A percentile compares a stretch with the other conserved stretches of the same genome.
Evolutionary conservation across 2,329 filamentous ascomycete species (phyloP).

Genomic region (Knoxdaviesia capensis): DNA sequence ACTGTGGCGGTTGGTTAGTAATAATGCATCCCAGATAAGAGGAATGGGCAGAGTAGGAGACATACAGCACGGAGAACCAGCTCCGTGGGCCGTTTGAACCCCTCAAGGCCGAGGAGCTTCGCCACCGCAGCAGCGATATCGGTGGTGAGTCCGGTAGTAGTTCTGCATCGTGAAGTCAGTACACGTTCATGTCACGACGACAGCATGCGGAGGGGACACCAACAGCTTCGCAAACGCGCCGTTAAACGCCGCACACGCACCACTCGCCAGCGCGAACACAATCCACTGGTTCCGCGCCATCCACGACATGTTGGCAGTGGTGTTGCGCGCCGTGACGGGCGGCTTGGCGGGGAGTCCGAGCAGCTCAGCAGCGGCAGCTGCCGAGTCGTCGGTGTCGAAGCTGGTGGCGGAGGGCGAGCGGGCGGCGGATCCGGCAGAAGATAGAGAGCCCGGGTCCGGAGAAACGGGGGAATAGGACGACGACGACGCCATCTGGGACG

Average conservation of each 20-base stretch:
- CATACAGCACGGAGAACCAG: slow-evolving; percentile 27
- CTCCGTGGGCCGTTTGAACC: slow-evolving; percentile 23
- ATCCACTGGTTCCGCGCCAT: slow-evolving; percentile 26
- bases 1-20: slow-evolving; percentile 17
- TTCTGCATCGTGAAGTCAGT: slow-evolving; percentile 14
- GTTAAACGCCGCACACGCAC: slow-evolving; percentile 62
- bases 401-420: too few relatives aligned
- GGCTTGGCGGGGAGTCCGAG: too few relatives aligned
- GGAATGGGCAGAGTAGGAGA: slow-evolving; percentile 1
- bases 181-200: neutral
- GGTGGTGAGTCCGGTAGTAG: slow-evolving; percentile 33
- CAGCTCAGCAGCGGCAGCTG: too few relatives aligned
- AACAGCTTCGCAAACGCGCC: slow-evolving; percentile 71
- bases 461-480: too few relatives aligned
- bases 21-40: neutral
- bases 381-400: too few relatives aligned
- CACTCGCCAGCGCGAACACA: slow-evolving; percentile 50
- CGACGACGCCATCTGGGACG: too few relatives aligned
- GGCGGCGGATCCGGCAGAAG: too few relatives aligned
- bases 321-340: too few relatives aligned
- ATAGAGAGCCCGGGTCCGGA: too few relatives aligned
- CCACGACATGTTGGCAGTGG: slow-evolving; percentile 1
- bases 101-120: slow-evolving; percentile 19
- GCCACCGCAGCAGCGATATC: slow-evolving; percentile 25
- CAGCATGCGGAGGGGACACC: slow-evolving; percentile 10